phyloP scores from a whole-genome alignment of 345 rosid species.

The Melastoma malabathricum region DNA sequence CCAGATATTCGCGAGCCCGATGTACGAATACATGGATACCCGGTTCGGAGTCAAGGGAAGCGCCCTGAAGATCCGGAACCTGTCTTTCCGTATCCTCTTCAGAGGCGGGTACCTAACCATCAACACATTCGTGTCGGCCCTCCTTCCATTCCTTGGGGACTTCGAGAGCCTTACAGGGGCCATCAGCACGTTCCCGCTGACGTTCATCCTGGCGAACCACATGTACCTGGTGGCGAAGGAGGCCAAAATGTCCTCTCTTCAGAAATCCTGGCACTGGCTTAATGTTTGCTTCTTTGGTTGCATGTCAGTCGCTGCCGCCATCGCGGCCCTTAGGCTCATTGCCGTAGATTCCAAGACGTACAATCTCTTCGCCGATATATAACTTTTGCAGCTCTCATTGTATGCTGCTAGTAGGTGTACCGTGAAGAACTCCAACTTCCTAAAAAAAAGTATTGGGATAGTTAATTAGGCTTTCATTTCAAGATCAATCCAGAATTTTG shows the following conservation, averaged over 20 bases:
- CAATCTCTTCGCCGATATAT: conserved; percentile 75
- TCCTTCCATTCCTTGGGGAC: conserved; percentile 81
- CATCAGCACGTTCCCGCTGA: conserved; percentile 77
- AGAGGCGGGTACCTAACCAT: conserved; percentile 66
- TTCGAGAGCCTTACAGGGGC: conserved; percentile 90
- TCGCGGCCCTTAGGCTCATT: conserved; percentile 69
- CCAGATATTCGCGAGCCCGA: conserved; percentile 90
- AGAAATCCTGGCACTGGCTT: conserved; percentile 79
- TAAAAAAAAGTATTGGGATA: too few species aligned
- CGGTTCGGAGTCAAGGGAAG: conserved; percentile 61
- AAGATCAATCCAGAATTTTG: too few species aligned
- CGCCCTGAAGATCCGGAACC: conserved; percentile 35
- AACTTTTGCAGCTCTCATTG: background rate
- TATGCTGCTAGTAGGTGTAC: background rate
- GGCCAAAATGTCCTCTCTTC: conserved; percentile 28
- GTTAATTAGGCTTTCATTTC: too few species aligned
- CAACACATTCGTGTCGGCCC: conserved; percentile 64
- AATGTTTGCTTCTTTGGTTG: conserved; percentile 47
- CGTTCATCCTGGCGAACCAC: conserved; percentile 89
- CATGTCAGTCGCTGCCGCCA: conserved; percentile 53
- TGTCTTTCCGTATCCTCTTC: conserved; percentile 45
- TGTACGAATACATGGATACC: conserved; percentile 83
- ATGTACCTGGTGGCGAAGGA: conserved; percentile 61
- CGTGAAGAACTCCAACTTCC: too few species aligned
- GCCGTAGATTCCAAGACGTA: conserved; percentile 61